Evolutionary conservation across 129 eudicot genomes (phyloP), one percentile per base, ranked within the genome.

Genomic region (Tanacetum coccineum): DNA sequence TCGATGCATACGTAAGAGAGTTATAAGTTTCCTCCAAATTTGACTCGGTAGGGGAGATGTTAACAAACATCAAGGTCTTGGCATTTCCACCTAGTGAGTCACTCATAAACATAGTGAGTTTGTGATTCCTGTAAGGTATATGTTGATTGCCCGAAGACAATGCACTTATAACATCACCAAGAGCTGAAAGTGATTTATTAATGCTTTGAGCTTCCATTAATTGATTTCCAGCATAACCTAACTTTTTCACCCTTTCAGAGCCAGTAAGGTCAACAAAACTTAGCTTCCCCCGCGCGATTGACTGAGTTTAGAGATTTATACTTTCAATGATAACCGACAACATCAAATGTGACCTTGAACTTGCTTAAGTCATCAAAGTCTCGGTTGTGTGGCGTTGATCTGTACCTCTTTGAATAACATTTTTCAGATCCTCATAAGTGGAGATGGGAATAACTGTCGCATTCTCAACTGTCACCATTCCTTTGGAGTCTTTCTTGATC

Each of bases 191-290:
- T 21, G 99, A 94, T 56, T 94, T 94, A 64, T 94, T 94, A 28
- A 94, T 94, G 73, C 99, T 94, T 73, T 94, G 99, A 42, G 99
- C 95, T 81, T 94, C 99, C 67, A 87, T 94, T 21, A 94, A 72
- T 54, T 87, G 87, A 70, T 68, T 84, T 13, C 99, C 99, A 21
- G 83, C 65, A 14, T 97, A 94, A 1, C 99, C 96, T 0, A 97
- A 94, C 56, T 94, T 94, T 66, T 94, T 94, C 19, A 94, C 86
- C 67, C 99, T 78, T 73, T 94, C 97, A 0, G 99, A 94, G 49
- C 99, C 99, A 70, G 99, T 97, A 75, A 94, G 88, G 78, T 94
- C 99, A 22, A 94, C 97, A 78, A 94, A 89, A 76, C 97, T 94
- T 57, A 94, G 74, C 99, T 93, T 22, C 2, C 99, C 99, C 26